A percentile compares a stretch with the other conserved stretches of the same genome.
These are phyloP conservation scores for Blumeriella jaapii DNA, from an alignment of 2,329 filamentous ascomycete genomes.

Conservation along the genomic window DNA sequence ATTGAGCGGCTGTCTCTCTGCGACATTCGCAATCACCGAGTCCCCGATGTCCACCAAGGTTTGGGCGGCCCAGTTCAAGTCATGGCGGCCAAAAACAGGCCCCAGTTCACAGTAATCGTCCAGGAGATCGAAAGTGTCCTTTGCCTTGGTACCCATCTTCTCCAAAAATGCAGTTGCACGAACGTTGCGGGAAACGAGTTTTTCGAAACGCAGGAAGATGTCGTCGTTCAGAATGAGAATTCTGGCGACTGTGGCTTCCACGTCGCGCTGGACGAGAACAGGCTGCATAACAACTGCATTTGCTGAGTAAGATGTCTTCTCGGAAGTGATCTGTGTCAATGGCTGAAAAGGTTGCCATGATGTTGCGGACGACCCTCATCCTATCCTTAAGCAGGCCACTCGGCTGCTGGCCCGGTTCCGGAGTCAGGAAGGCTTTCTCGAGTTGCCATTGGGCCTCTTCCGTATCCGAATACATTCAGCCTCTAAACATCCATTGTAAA, in stretches of 20 bases:
- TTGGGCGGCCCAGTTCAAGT: slow-evolving; percentile 22
- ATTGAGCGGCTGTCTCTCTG: slow-evolving; percentile 14
- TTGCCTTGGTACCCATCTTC: slow-evolving; percentile 19
- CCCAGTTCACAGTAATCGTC: slow-evolving; percentile 21
- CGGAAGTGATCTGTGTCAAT: slow-evolving; percentile 17
- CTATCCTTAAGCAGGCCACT: slow-evolving; percentile 12
- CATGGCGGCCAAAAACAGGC: slow-evolving; percentile 13
- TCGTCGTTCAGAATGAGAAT: slow-evolving; percentile 20
- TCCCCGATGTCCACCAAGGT: slow-evolving; percentile 19
- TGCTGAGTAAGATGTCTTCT: slow-evolving; percentile 15
- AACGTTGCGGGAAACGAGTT: slow-evolving; percentile 15
- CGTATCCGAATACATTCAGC: slow-evolving; percentile 12
- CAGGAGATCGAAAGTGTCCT: slow-evolving; percentile 11
- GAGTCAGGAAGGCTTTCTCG: slow-evolving; percentile 13
- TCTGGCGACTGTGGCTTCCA: slow-evolving; percentile 21
- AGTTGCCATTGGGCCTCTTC: slow-evolving; percentile 21
- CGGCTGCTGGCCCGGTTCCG: slow-evolving; percentile 9
- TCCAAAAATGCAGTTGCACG: slow-evolving; percentile 19
- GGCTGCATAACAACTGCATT: slow-evolving; percentile 14
- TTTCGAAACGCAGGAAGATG: slow-evolving; percentile 18
- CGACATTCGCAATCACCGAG: slow-evolving; percentile 15
- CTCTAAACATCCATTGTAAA: slow-evolving; percentile 21
- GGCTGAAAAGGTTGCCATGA: slow-evolving; percentile 22
- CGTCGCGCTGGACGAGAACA: slow-evolving; percentile 14
- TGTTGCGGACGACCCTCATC: slow-evolving; percentile 18